Conservation (phyloP, 371 early-diverging fungal species). For the Mortierella sp. region DNA sequence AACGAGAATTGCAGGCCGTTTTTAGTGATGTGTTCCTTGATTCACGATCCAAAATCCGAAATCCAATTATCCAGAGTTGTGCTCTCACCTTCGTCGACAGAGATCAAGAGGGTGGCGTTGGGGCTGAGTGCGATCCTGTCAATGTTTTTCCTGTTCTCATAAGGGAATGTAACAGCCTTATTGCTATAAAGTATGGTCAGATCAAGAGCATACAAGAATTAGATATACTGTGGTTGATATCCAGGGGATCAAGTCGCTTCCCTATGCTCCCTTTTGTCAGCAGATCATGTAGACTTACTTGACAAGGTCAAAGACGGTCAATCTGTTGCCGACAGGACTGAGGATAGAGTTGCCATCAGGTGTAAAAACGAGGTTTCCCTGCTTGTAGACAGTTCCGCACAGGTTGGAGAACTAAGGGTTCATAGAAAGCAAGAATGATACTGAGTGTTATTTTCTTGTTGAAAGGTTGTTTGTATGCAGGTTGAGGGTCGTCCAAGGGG, state of each 20-base stretch:
- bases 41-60: neutral
- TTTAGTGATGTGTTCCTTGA: neutral
- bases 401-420: conserved; percentile 86
- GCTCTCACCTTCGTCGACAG: conserved; percentile 88
- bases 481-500: neutral
- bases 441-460: neutral
- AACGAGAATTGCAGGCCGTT: neutral
- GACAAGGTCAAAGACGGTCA: conserved; percentile 95
- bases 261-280: too few species aligned
- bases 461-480: neutral
- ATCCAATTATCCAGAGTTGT: neutral
- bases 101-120: conserved; percentile 87
- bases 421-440: neutral
- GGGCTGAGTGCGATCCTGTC: conserved; percentile 92
- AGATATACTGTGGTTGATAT: neutral
- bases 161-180: conserved; percentile 92
- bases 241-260: neutral
- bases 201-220: neutral
- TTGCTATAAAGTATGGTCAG: conserved; percentile 69
- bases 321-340: conserved; percentile 97
- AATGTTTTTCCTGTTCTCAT: conserved; percentile 94
- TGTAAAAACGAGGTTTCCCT: conserved; percentile 95
- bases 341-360: conserved; percentile 95
- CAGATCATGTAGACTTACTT: conserved; percentile 66
- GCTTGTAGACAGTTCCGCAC: conserved; percentile 96